Percentiles rank a stretch among this genome's conserved stretches.
Conservation (phyloP, 768 basidiomycete genomes). For the Podaxis sp. region DNA sequence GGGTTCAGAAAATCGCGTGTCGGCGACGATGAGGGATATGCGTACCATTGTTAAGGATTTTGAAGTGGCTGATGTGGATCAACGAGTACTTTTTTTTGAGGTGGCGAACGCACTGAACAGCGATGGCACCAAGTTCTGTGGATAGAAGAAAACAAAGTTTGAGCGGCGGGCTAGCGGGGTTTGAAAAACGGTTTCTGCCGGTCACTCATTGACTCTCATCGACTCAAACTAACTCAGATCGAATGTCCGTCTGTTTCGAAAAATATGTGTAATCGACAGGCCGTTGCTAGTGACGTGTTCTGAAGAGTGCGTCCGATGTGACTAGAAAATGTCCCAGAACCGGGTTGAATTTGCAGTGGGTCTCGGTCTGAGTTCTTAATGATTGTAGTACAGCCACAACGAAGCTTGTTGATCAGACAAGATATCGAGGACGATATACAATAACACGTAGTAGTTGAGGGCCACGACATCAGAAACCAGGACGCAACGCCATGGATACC, state of each 20-base stretch:
- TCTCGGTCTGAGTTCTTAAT: background rate
- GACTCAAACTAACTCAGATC: background rate
- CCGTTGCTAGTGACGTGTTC: background rate
- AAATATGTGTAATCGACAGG: background rate
- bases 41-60: slow-evolving; percentile 34
- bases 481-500: slow-evolving; percentile 7
- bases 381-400: background rate
- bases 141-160: slow-evolving; percentile 40
- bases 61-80: slow-evolving; percentile 18
- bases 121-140: slow-evolving; percentile 36
- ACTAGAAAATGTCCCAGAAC: background rate
- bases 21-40: background rate
- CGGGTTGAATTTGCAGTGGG: background rate
- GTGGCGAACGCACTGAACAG: slow-evolving; percentile 26
- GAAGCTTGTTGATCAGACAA: background rate
- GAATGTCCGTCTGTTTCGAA: background rate
- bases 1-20: background rate
- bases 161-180: slow-evolving; percentile 25
- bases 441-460: background rate
- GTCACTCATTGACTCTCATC: background rate
- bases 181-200: slow-evolving; percentile 19
- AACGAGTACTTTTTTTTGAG: slow-evolving; percentile 30
- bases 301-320: background rate
- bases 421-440: background rate
- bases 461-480: background rate